Percentiles rank a stretch among this genome's conserved stretches.
phyloP scores from a whole-genome alignment of 148 eudicot species.

The Amaranthus cruentus region DNA sequence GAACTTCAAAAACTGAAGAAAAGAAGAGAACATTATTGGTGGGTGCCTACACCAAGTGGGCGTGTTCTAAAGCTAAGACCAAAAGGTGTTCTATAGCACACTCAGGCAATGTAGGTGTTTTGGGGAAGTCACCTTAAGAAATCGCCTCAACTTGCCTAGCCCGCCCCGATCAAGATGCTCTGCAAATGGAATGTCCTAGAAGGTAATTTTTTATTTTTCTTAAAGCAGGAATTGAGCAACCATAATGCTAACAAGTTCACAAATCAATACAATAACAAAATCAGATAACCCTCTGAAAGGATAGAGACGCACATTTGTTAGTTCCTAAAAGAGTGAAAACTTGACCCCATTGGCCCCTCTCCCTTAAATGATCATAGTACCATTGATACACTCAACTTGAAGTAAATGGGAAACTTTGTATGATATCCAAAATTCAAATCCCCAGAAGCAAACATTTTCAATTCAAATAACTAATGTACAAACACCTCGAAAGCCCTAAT shows the following conservation, averaged over 20 bases:
- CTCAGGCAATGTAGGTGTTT: background rate
- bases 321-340: background rate
- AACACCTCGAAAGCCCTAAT: background rate
- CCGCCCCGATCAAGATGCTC: background rate
- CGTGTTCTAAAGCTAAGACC: background rate
- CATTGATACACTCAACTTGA: background rate
- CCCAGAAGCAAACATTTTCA: background rate
- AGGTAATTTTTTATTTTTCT: background rate
- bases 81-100: background rate
- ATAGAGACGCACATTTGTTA: background rate
- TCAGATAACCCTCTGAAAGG: background rate
- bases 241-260: background rate
- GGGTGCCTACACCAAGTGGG: background rate
- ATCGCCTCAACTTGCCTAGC: background rate
- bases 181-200: background rate
- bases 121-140: background rate
- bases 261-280: background rate
- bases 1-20: background rate
- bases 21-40: background rate
- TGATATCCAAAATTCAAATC: background rate
- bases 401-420: background rate
- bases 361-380: background rate
- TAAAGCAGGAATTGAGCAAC: background rate
- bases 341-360: background rate
- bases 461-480: background rate